Base-by-base conservation (phyloP, 1,284 basidiomycete species). In the Ceratobasidium sp. region DNA sequence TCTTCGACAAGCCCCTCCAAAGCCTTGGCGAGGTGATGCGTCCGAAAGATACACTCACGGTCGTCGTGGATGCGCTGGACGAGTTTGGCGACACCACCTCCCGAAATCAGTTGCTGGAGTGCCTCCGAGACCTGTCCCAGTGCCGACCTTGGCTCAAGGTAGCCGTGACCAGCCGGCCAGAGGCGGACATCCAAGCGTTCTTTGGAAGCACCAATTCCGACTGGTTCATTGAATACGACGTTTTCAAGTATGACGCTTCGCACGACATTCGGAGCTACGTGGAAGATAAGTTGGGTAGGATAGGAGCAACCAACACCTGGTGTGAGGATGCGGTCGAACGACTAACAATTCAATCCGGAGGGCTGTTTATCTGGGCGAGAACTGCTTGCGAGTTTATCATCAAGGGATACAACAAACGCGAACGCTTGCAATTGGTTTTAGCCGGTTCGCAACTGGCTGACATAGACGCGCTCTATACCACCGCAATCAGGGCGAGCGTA, bases 121-220 rank as follows among this genome's bases (percentile, higher is more conserved):
- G 33, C 30, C 35, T 66, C 0, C 62, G 16, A 7, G 27, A 54
- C 23, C 16, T 75, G 30, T 38, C 50, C 3, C 10, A 54, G 7
- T 8, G 38, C 27, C 20, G 46, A 23, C 16, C 64, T 1, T 57
- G 18, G 7, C 6, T 78, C 6, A 64, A 57, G n/a, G 30, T 78
- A n/a, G 23, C 75, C 33, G 70, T 71, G 6, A 78, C 77, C 6
- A 78, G 77, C 12, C 77, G 77, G 1, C 69, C 69, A 7, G 68
- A 73, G 6, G 20, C 41, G 10, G 38, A 74, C 12, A 64, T 78
- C 23, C 30, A 64, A 4, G 68, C 38, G 23, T 46, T 50, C 2
- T 48, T 48, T 20, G 16, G 23, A 14, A 6, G 7, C 6, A 1
- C 27, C 4, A 2, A 18, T 4, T 7, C 18, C 30, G 18, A 8